phyloP scores from a whole-genome alignment of 2,329 filamentous ascomycete species.

The Trichoderma sp. region DNA sequence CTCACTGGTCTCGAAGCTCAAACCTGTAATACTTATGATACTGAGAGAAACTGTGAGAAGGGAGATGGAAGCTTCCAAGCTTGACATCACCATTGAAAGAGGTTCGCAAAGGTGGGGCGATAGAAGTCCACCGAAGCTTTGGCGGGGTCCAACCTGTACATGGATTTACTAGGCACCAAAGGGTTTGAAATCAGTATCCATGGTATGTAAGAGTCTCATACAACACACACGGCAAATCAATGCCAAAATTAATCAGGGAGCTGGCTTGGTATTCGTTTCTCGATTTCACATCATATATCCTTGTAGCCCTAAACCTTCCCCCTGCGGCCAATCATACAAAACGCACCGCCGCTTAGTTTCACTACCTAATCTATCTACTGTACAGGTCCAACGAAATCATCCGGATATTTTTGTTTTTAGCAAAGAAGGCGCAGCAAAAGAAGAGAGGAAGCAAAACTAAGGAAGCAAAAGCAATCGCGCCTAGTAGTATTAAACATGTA shows the following conservation, averaged over 20 bases:
- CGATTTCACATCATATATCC: neutral
- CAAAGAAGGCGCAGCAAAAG: neutral
- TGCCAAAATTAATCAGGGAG: neutral
- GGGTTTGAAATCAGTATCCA: neutral
- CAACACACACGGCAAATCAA: neutral
- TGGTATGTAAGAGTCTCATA: neutral
- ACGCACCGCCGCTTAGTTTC: neutral
- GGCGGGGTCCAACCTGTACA: constrained; percentile 3
- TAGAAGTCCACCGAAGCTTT: constrained; percentile 16
- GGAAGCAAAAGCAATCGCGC: neutral
- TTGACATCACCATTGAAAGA: neutral
- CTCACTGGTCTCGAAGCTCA: no score
- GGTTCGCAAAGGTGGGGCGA: constrained; percentile 17
- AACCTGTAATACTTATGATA: neutral
- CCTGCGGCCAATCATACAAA: neutral
- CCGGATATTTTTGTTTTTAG: neutral
- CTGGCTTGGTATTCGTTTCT: neutral
- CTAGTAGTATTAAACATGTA: neutral
- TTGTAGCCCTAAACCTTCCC: neutral
- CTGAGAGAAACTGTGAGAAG: neutral
- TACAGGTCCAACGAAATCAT: neutral
- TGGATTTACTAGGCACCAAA: neutral
- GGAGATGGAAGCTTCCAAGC: neutral
- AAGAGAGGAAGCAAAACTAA: neutral
- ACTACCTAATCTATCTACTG: constrained; percentile 6